Percentiles rank a stretch among this genome's conserved stretches.
These are phyloP conservation scores for Backusella mclennaniae DNA, from an alignment of 192 early-diverging fungal species.

Conservation along the genomic window DNA sequence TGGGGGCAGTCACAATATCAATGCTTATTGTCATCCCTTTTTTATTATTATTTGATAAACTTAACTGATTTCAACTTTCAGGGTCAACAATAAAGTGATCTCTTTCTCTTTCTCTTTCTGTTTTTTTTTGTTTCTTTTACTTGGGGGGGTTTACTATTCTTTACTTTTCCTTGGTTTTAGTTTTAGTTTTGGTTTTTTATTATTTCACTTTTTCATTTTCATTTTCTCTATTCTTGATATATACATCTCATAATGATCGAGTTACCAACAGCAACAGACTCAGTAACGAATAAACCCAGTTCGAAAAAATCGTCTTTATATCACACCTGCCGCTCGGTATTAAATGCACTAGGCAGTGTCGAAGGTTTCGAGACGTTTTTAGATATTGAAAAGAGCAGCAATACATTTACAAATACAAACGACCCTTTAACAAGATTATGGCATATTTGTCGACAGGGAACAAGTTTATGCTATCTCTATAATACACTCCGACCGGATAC, in stretches of 20 bases:
- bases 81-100: not conserved
- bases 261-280: constrained; percentile 31
- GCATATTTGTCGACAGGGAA: constrained; percentile 73
- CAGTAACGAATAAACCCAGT: constrained; percentile 41
- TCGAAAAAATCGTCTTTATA: constrained; percentile 68
- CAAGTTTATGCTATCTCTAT: constrained; percentile 68
- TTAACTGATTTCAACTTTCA: constrained; percentile 5
- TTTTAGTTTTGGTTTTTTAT: not conserved
- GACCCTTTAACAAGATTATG: constrained; percentile 75
- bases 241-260: constrained; percentile 29
- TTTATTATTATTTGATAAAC: constrained; percentile 1
- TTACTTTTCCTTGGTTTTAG: not conserved
- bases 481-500: constrained; percentile 65
- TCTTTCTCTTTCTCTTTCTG: not conserved
- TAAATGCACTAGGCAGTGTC: constrained; percentile 67
- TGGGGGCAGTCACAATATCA: constrained; percentile 6
- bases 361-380: constrained; percentile 65
- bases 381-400: constrained; percentile 21
- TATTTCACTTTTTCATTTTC: not conserved
- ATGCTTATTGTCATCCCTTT: not conserved
- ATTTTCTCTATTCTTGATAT: not conserved
- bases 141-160: not conserved
- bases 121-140: not conserved
- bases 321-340: constrained; percentile 66
- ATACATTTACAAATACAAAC: constrained; percentile 28